These are phyloP conservation scores for Aureobasidium leucospermi DNA, from an alignment of 2,329 filamentous ascomycete genomes.

Conservation along the genomic window DNA sequence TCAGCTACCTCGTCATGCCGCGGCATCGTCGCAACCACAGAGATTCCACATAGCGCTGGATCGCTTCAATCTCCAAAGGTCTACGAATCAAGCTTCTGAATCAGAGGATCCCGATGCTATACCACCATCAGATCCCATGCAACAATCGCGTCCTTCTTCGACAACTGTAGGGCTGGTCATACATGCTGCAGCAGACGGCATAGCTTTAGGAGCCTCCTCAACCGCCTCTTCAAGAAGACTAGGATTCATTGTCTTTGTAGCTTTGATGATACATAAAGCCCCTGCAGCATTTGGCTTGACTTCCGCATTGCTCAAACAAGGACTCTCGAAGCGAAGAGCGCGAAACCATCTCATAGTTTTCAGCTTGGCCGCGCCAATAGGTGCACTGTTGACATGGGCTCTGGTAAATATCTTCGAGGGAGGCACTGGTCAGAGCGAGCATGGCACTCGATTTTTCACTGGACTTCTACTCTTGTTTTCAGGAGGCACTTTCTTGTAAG, in stretches of 20 bases:
- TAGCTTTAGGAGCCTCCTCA: slow-evolving; percentile 84
- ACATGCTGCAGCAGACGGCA: slow-evolving; percentile 89
- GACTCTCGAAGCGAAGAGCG: slow-evolving; percentile 77
- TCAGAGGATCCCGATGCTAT: slow-evolving; percentile 27
- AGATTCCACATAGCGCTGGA: slow-evolving; percentile 85
- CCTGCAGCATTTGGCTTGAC: slow-evolving; percentile 93
- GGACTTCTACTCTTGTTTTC: slow-evolving; percentile 92
- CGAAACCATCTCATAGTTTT: slow-evolving; percentile 83
- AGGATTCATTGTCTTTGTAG: slow-evolving; percentile 86
- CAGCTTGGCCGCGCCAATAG: slow-evolving; percentile 80
- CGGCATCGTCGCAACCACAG: slow-evolving; percentile 48
- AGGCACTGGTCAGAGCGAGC: slow-evolving; percentile 48
- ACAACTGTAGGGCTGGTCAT: slow-evolving; percentile 91
- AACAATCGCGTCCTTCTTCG: slow-evolving; percentile 29
- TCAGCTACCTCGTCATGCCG: slow-evolving; percentile 67
- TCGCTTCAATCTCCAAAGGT: slow-evolving; percentile 17
- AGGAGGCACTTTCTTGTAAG: slow-evolving; percentile 89
- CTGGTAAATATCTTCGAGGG: slow-evolving; percentile 68
- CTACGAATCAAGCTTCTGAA: slow-evolving; percentile 6
- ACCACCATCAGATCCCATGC: slow-evolving; percentile 31
- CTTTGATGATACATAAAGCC: slow-evolving; percentile 96
- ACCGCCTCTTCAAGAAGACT: slow-evolving; percentile 60
- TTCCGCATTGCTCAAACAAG: slow-evolving; percentile 82
- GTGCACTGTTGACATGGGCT: slow-evolving; percentile 76
- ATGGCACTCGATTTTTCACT: slow-evolving; percentile 72